These are phyloP conservation scores for Mrakia hoshinonis DNA, from an alignment of 768 basidiomycete species.

Conservation along the genomic window DNA sequence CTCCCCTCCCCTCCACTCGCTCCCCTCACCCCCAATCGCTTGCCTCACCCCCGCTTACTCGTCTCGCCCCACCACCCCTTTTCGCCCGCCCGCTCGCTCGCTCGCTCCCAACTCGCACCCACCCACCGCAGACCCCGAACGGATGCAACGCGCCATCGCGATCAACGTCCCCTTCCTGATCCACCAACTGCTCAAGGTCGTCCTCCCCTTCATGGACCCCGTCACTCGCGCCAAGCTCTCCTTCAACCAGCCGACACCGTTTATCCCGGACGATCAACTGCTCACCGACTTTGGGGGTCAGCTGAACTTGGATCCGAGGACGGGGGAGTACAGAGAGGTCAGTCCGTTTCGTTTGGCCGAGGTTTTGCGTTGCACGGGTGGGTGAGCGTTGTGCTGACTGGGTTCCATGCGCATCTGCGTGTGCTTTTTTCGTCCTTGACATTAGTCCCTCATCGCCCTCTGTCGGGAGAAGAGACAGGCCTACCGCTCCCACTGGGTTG, in stretches of 20 bases:
- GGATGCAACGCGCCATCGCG: conserved; percentile 25
- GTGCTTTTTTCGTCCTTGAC: not conserved
- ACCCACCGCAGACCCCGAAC: conserved; percentile 25
- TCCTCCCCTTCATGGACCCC: conserved; percentile 28
- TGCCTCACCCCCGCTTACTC: too few relatives aligned
- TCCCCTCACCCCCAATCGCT: too few relatives aligned
- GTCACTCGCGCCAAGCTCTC: conserved; percentile 26
- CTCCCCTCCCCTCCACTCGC: too few relatives aligned
- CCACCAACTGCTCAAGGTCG: conserved; percentile 24
- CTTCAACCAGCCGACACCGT: conserved; percentile 27
- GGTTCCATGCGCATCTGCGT: not conserved
- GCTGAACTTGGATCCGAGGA: not conserved
- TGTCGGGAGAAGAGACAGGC: not conserved
- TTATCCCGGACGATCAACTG: conserved; percentile 9
- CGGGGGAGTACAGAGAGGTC: not conserved
- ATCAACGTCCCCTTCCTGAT: conserved; percentile 28
- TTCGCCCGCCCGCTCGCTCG: too few relatives aligned
- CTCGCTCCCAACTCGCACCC: too few relatives aligned
- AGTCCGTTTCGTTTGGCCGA: not conserved
- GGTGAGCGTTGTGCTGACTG: too few relatives aligned
- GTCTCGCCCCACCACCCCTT: too few relatives aligned
- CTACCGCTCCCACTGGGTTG: conserved; percentile 15
- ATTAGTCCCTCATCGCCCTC: not conserved
- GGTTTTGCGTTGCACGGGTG: too few relatives aligned
- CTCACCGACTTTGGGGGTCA: not conserved